phyloP scores from a whole-genome alignment of 2,329 filamentous ascomycete species.

The Chrysosporium keratinophilum region DNA sequence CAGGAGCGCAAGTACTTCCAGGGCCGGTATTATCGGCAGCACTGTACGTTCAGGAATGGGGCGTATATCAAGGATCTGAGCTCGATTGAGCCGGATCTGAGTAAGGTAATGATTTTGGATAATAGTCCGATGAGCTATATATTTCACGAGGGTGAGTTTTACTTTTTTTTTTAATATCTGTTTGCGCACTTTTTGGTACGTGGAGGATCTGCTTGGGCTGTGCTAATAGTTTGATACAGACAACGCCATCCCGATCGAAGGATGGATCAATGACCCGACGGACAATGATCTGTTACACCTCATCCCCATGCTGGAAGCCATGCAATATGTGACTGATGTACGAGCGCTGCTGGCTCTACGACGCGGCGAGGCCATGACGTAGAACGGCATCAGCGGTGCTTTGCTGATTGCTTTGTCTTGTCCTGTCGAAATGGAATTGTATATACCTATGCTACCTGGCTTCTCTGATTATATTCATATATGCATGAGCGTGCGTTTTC shows the following conservation, averaged over 20 bases:
- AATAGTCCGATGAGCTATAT: constrained; percentile 97
- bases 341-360: constrained; percentile 78
- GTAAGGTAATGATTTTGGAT: constrained; percentile 97
- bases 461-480: not conserved
- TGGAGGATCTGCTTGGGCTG: no score
- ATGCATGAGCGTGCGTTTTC: constrained; percentile 7
- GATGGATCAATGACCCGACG: constrained; percentile 97
- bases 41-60: constrained; percentile 90
- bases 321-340: constrained; percentile 96
- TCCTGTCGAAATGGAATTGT: not conserved
- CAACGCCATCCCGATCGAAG: constrained; percentile 97
- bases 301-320: constrained; percentile 79
- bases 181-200: not conserved
- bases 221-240: constrained; percentile 45
- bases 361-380: constrained; percentile 55
- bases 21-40: constrained; percentile 86
- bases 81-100: constrained; percentile 90
- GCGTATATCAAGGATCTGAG: constrained; percentile 98
- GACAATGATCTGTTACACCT: constrained; percentile 91
- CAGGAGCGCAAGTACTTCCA: constrained; percentile 94
- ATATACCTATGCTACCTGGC: not conserved
- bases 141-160: constrained; percentile 74
- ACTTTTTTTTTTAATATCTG: not conserved
- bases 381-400: not conserved
- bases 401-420: not conserved